Percentiles rank a stretch among this genome's conserved stretches.
Conservation (phyloP, 2,329 filamentous ascomycete genomes). For the Pestalotiopsis sp. region DNA sequence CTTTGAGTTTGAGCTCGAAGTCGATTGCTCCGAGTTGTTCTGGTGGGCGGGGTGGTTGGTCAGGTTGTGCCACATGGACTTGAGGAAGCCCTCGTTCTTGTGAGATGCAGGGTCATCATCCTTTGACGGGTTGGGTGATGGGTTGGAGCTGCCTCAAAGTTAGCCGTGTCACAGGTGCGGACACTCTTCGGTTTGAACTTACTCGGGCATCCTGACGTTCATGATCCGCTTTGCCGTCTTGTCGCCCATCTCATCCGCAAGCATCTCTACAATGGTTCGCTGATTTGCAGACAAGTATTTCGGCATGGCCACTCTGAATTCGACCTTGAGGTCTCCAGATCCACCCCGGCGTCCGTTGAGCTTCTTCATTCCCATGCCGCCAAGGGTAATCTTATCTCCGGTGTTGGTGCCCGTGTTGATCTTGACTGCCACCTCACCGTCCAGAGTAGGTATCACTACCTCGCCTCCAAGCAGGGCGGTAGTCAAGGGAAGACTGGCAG, state of each 20-base stretch:
- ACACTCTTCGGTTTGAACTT: slow-evolving; percentile 32
- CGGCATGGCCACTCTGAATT: slow-evolving; percentile 94
- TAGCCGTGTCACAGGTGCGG: not conserved
- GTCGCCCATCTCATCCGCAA: slow-evolving; percentile 95
- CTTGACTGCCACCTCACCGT: slow-evolving; percentile 88
- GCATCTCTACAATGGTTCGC: slow-evolving; percentile 89
- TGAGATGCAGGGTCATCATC: slow-evolving; percentile 52
- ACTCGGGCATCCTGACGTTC: slow-evolving; percentile 68
- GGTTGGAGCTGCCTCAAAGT: slow-evolving; percentile 18
- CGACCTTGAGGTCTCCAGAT: slow-evolving; percentile 84
- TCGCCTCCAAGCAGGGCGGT: slow-evolving; percentile 92
- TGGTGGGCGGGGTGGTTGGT: slow-evolving; percentile 73
- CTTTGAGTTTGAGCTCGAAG: slow-evolving; percentile 23
- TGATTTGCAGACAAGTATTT: slow-evolving; percentile 93
- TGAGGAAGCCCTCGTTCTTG: slow-evolving; percentile 87
- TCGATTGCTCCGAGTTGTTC: slow-evolving; percentile 34
- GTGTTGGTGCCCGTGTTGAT: slow-evolving; percentile 90
- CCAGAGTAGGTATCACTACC: slow-evolving; percentile 85
- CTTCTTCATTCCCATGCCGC: slow-evolving; percentile 93
- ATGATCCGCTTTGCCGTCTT: slow-evolving; percentile 90
- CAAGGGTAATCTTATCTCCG: slow-evolving; percentile 86
- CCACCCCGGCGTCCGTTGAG: slow-evolving; percentile 68
- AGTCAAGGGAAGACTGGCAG: slow-evolving; percentile 86
- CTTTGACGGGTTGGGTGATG: slow-evolving; percentile 21
- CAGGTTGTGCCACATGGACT: slow-evolving; percentile 89